Base-by-base conservation (phyloP, 371 early-diverging fungal genomes). In the Mucor saturninus region DNA sequence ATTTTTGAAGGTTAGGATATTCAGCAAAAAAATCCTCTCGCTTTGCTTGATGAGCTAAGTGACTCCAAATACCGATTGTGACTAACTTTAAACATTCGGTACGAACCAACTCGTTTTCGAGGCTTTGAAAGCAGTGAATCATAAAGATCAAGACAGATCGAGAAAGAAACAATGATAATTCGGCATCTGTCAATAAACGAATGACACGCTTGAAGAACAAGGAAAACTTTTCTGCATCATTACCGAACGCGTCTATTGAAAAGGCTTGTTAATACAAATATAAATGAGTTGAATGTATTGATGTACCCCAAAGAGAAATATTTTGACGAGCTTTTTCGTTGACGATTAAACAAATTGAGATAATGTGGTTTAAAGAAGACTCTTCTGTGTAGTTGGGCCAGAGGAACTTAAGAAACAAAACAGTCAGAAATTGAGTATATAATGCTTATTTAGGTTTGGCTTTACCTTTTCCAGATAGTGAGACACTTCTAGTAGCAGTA, bases 281-380 rank as follows among this genome's bases (percentile, higher is more conserved):
- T 43, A 43, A 14, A 43, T 1, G 14, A 43, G 14, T n/a, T 8
- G 14, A 43, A 43, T 15, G 15, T 43, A 30, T 21, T 55, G 35
- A 32, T 62, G 61, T 83, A 81, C 84, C 84, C 87, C 88, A 89
- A 3, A 80, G 76, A 11, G 84, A 60, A 40, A 89, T 83, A 13
- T 84, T 77, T 56, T 90, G 81, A 13, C 88, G 86, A 64, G 83
- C 85, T 75, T 95, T 96, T 68, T 95, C 95, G 71, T 92, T 93
- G n/a, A 94, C 73, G 74, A 95, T 81, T 43, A 94, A 66, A 11
- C 93, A 87, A n/a, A 95, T 89, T 4, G 93, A 89, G 7, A 95
- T 56, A 9, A 89, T 73, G 58, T 91, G 89, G 29, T 80, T 74
- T 31, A 85, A 61, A 3, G 85, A 62, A 2, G 88, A 74, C 8